Evolutionary conservation across 257 asterid species (phyloP), one percentile per base, ranked within the genome.

Genomic region (Lantana camara): DNA sequence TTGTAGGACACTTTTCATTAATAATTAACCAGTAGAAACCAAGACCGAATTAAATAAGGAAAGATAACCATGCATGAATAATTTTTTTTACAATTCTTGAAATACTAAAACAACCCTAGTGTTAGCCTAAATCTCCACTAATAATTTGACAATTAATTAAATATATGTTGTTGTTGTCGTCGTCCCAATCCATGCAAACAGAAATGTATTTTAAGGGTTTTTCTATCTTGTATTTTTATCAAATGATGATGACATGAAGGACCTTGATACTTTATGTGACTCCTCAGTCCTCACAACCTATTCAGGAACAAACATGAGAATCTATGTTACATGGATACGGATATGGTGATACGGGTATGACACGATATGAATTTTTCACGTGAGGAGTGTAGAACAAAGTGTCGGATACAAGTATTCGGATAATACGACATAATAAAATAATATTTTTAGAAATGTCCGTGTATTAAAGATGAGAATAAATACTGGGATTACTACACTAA

Each of bases 81-180:
- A n/a, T 9, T 11, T 22, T 51, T 51, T 19, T 51, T 51, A 13
- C 19, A 23, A 23, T 51, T 51, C 35, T 51, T 54, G 16, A 54
- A 42, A 29, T 54, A 16, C 22, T 15, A 54, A 54, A 54, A 42
- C 24, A 54, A 54, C 21, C 60, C 60, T 54, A 30, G 15, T 15
- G 24, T 23, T 30, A 29, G 40, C 20, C 24, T 14, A 55, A 4
- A 34, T 30, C 7, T 30, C 21, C 14, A 32, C 34, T 22, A 11
- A 12, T 52, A 23, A 27, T 22, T 23, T 52, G 7, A 21, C 58
- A 52, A 52, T 35, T 12, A 52, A 24, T 27, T 5, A 27, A 27
- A 14, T 7, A 22, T 21, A 7, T 22, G 24, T 29, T 27, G 38
- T 27, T 22, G 10, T 29, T 27, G 38, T 17, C 58, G 10, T 29